Conservation (phyloP, 768 basidiomycete species). For the Boletus bicolor region DNA sequence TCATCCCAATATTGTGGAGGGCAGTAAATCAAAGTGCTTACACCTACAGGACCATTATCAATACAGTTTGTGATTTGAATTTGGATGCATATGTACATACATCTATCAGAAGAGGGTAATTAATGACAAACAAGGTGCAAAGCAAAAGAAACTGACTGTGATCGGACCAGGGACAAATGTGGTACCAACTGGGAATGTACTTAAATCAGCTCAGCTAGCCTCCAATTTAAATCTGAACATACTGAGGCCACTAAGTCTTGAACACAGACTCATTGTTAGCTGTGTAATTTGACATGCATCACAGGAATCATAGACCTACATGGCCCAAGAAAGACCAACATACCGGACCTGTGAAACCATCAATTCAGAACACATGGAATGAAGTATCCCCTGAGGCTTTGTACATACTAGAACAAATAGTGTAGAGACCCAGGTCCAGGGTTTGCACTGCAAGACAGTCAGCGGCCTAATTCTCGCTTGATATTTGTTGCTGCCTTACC, state of each 20-base stretch:
- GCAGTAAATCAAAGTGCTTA: background rate
- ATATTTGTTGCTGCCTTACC: background rate
- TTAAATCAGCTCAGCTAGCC: background rate
- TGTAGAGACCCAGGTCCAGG: background rate
- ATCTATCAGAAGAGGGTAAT: background rate
- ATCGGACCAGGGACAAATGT: background rate
- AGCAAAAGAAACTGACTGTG: background rate
- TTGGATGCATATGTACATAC: background rate
- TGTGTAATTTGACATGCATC: background rate
- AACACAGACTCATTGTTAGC: background rate
- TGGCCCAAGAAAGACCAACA: too few species aligned
- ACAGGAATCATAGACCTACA: background rate
- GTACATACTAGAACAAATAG: background rate
- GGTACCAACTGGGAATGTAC: background rate
- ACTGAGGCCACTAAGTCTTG: background rate
- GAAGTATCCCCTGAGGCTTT: background rate
- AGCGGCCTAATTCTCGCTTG: background rate
- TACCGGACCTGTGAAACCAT: too few species aligned
- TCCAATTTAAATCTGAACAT: background rate
- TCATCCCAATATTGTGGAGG: background rate
- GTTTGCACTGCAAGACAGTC: background rate
- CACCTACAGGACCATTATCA: background rate
- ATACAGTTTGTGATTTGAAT: background rate
- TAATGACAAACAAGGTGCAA: background rate
- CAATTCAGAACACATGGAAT: background rate